phyloP scores from a whole-genome alignment of 345 rosid species.

The Acer campestre region DNA sequence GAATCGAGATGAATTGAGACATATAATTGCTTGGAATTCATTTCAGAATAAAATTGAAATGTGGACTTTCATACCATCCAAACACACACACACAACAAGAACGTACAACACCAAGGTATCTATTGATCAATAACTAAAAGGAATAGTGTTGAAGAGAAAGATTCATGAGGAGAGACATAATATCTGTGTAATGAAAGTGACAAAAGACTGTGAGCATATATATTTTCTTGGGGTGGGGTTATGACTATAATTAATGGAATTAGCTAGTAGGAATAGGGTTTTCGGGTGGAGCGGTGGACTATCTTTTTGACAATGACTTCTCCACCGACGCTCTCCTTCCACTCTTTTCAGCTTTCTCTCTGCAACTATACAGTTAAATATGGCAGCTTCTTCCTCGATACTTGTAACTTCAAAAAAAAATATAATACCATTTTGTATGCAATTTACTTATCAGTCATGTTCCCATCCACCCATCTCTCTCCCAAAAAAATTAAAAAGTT shows the following conservation, averaged over 20 bases:
- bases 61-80: too few relatives aligned
- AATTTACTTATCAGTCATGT: neutral
- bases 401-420: neutral
- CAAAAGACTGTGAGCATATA: neutral
- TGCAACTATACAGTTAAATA: neutral
- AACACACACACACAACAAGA: too few relatives aligned
- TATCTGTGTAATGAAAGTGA: constrained; percentile 18
- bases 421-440: constrained; percentile 6
- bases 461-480: neutral
- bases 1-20: too few relatives aligned
- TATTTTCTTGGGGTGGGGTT: too few relatives aligned
- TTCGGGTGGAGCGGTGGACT: neutral
- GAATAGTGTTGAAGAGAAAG: neutral
- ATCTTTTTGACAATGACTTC: constrained; percentile 29
- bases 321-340: constrained; percentile 14
- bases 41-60: too few relatives aligned
- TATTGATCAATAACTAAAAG: too few relatives aligned
- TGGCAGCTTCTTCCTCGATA: neutral
- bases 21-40: too few relatives aligned
- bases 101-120: too few relatives aligned
- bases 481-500: neutral
- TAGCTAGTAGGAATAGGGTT: too few relatives aligned
- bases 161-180: neutral
- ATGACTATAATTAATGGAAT: too few relatives aligned
- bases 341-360: neutral